Evolutionary conservation across 306 rosid genomes (phyloP), one percentile per base, ranked within the genome.

Genomic region (Sicyos baderoa): DNA sequence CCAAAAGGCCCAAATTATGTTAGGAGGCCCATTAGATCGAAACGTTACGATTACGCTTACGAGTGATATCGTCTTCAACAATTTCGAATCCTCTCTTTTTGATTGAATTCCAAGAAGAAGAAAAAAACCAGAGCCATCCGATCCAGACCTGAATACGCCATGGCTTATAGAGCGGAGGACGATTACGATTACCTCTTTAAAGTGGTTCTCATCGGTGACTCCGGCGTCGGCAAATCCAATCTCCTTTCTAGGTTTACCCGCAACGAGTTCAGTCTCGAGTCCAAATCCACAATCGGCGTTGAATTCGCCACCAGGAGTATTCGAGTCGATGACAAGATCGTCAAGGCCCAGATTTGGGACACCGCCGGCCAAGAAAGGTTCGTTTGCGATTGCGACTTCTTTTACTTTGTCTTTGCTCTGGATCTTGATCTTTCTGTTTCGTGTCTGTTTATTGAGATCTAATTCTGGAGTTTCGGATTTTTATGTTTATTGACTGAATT

Each of bases 301-400:
- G 88, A 84, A 64, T 84, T 84, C 65, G 88, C 85, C 51, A 84
- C 88, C 3, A 60, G 85, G 23, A 84, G 84, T 57, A 81, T 84
- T 22, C 80, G 55, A 6, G 88, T 81, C 12, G 84, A 81, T 2
- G 82, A 84, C 14, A 84, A 81, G 79, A 73, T 84, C 68, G 73
- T 84, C 71, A 84, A 84, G 80, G 85, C 85, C 55, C 88, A 84
- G 88, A 84, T 84, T 84, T 84, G 86, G 88, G 88, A 84, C 61
- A 84, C 88, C 68, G 88, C 84, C 54, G 86, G 86, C 47, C 88
- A 84, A 77, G 85, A 84, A 74, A 81, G 88, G 85, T 83, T 50
- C 6, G 9, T 62, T 19, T 6, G 29, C 9, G 2, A 29, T 7
- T 6, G 29, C 9, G 2, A 29, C 6, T 27, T 22, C 13, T 22